Percentiles rank a stretch among this genome's conserved stretches.
These are phyloP conservation scores for Protostelium mycophagum DNA, from an alignment of 78 protist species.

Conservation along the genomic window DNA sequence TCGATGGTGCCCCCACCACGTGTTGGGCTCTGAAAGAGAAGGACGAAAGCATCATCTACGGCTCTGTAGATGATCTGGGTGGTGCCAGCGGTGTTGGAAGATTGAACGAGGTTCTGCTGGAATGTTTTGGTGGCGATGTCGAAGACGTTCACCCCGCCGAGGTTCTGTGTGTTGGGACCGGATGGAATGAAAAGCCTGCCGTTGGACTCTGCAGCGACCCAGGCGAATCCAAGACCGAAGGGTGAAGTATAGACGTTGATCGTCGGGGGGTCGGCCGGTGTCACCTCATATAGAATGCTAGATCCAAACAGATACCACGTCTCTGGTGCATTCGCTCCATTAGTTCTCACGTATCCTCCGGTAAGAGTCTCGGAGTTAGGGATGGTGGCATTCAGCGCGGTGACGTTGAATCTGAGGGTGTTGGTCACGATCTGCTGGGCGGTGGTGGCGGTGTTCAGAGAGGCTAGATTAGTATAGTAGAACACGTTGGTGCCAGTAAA, in stretches of 20 bases:
- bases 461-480: background rate
- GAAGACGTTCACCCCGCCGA: background rate
- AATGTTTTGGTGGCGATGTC: background rate
- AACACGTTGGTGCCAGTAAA: background rate
- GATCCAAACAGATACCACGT: background rate
- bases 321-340: background rate
- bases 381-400: background rate
- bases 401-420: background rate
- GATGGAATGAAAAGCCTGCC: background rate
- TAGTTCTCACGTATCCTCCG: background rate
- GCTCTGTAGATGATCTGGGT: background rate
- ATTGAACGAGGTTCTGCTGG: background rate
- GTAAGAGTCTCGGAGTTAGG: background rate
- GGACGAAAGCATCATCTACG: background rate
- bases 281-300: background rate
- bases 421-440: background rate
- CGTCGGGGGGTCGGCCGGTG: background rate
- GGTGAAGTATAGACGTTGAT: background rate
- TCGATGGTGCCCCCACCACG: background rate
- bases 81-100: background rate
- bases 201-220: background rate
- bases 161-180: background rate
- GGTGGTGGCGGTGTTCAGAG: background rate
- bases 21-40: background rate
- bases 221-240: background rate